Percentiles rank a stretch among this genome's conserved stretches.
phyloP scores from a whole-genome alignment of 2,329 filamentous ascomycete genomes.

The Diaporthe longicolla region DNA sequence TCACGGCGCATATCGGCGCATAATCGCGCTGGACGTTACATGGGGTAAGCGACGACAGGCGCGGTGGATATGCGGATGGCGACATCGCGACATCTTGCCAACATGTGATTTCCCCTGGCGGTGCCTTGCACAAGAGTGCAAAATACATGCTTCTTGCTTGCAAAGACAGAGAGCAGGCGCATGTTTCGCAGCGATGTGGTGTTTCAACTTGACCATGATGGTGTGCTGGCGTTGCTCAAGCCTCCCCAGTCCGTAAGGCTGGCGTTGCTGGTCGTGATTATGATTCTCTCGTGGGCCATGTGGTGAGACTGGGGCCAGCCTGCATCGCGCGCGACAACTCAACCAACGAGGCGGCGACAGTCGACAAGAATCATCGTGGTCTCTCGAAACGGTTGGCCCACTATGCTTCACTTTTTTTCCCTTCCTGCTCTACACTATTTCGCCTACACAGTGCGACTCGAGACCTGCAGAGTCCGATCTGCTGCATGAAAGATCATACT shows the following conservation, averaged over 20 bases:
- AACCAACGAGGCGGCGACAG: neutral
- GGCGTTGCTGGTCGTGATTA: neutral
- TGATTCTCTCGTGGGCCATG: neutral
- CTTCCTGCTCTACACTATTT: no score
- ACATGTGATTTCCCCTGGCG: slow-evolving; percentile 18
- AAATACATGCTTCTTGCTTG: slow-evolving; percentile 28
- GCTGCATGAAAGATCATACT: slow-evolving; percentile 37
- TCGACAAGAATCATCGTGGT: slow-evolving; percentile 6
- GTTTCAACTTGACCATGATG: slow-evolving; percentile 19
- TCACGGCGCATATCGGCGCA: slow-evolving; percentile 21
- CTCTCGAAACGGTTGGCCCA: slow-evolving; percentile 10
- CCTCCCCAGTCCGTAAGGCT: slow-evolving; percentile 27
- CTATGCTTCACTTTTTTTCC: neutral
- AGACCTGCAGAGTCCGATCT: slow-evolving; percentile 2
- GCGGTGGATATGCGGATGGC: neutral
- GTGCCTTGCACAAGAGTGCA: neutral
- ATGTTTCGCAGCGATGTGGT: slow-evolving; percentile 22
- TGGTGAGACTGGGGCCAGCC: slow-evolving; percentile 15
- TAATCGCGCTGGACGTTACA: neutral
- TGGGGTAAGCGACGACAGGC: slow-evolving; percentile 27
- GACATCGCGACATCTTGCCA: neutral
- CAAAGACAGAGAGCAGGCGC: neutral
- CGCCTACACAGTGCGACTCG: slow-evolving; percentile 6
- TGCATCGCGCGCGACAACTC: slow-evolving; percentile 9
- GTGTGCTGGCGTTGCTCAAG: slow-evolving; percentile 19